These are phyloP conservation scores for Forsythia viridissima DNA, from an alignment of 257 asterid species.

Conservation along the genomic window DNA sequence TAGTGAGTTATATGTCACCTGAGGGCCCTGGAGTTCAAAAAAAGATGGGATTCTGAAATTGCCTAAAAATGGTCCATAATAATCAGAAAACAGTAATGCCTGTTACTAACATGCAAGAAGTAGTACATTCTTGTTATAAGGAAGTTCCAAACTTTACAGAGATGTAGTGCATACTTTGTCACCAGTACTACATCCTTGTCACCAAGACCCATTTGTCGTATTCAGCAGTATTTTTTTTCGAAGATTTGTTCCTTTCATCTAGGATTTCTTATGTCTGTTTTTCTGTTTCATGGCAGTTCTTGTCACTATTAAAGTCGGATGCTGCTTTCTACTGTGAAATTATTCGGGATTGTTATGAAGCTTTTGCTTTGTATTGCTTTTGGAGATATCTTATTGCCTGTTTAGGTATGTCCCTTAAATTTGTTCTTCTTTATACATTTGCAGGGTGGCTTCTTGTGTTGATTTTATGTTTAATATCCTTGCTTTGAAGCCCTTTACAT, in stretches of 20 bases:
- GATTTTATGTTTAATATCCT: neutral
- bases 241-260: constrained; percentile 3
- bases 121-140: neutral
- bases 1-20: neutral
- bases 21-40: neutral
- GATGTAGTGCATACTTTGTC: neutral
- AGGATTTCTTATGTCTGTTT: constrained; percentile 17
- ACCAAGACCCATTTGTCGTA: neutral
- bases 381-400: constrained; percentile 99
- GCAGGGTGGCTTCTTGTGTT: neutral
- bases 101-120: neutral
- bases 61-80: neutral
- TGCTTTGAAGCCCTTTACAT: neutral
- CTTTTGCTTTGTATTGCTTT: constrained; percentile 96
- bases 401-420: constrained; percentile 62
- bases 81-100: neutral
- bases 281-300: constrained; percentile 54
- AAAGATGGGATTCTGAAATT: neutral
- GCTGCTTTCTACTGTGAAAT: constrained; percentile 87
- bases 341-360: constrained; percentile 95
- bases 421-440: neutral
- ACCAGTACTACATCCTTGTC: too few relatives aligned
- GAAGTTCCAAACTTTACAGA: neutral
- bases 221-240: neutral
- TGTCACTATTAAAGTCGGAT: constrained; percentile 68